Evolutionary conservation across 208 protist species (phyloP), one percentile per base, ranked within the genome.

Genomic region (Acanthamoeba royreba): DNA sequence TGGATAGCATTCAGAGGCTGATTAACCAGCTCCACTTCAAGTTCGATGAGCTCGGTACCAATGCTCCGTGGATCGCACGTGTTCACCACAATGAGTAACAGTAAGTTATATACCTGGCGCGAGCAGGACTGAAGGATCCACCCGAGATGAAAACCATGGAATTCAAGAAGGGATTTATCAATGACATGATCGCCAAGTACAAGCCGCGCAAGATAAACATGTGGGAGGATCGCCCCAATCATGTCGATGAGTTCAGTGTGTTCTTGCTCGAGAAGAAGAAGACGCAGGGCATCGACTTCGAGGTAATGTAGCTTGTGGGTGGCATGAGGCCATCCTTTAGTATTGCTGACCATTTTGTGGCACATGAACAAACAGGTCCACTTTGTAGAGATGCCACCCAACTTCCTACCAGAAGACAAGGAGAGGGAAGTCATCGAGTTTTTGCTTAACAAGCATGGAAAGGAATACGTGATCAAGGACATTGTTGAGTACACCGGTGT

Each of bases 171-270:
- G 46, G 42, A 28, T 86, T 86, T 35, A 58, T 86, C 45, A 40
- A 40, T 15, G 43, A 35, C 45, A 25, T 86, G 43, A 11, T 86
- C 1, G 46, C 22, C n/a, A 86, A 55, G 77, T 33, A 58, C 45
- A 47, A 58, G 25, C 77, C 77, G 42, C 77, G 46, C 45, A 86
- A 86, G 77, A 47, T 86, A 3, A 86, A 86, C 46, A 86, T 86
- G 42, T 86, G 77, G 77, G 77, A 86, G 77, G 77, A 86, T 45
- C 77, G 77, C 17, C 77, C 77, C 42, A 86, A 55, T 45, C 77
- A 86, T 31, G 31, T 55, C 43, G 77, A 47, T 5, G 45, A 86
- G 77, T 86, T 86, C 46, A 86, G 77, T 31, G 31, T 25, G 11
- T 86, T 86, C 77, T 35, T 86, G 2, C 77, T 58, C 45, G 77